phyloP scores from a whole-genome alignment of 108 stramenopile species.

The Nitzschia putrida region DNA sequence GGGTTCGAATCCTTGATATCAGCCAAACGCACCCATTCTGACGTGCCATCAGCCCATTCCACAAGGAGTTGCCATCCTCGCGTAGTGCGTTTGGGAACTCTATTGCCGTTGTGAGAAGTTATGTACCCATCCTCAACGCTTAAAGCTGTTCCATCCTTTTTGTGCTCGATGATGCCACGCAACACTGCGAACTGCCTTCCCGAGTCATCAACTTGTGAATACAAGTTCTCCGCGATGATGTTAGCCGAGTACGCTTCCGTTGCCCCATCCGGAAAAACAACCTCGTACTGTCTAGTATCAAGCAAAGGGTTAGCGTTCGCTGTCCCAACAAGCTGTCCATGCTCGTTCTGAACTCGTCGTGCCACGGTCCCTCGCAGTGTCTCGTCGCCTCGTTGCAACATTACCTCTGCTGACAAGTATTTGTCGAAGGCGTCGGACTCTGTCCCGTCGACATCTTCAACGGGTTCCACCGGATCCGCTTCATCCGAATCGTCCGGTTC shows the following conservation, averaged over 20 bases:
- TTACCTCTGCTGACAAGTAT: constrained; percentile 1
- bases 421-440: background rate
- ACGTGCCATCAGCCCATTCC: constrained; percentile 24
- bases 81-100: background rate
- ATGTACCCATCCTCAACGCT: constrained; percentile 2
- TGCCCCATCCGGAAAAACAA: constrained; percentile 18
- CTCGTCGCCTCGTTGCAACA: background rate
- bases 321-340: constrained; percentile 18
- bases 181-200: background rate
- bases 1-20: constrained; percentile 48
- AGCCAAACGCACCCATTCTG: constrained; percentile 25
- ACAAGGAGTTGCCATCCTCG: constrained; percentile 35
- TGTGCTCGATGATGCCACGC: constrained; percentile 20
- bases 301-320: constrained; percentile 25
- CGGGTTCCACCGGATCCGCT: background rate
- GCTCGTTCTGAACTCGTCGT: background rate
- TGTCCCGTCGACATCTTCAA: background rate
- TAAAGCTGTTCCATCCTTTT: constrained; percentile 22
- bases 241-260: constrained; percentile 28
- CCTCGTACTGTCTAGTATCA: constrained; percentile 31
- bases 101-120: background rate
- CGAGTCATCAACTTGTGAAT: constrained; percentile 1
- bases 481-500: background rate
- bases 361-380: background rate
- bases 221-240: constrained; percentile 54